Base-by-base conservation (phyloP, 345 rosid genomes). In the Durio zibethinus region DNA sequence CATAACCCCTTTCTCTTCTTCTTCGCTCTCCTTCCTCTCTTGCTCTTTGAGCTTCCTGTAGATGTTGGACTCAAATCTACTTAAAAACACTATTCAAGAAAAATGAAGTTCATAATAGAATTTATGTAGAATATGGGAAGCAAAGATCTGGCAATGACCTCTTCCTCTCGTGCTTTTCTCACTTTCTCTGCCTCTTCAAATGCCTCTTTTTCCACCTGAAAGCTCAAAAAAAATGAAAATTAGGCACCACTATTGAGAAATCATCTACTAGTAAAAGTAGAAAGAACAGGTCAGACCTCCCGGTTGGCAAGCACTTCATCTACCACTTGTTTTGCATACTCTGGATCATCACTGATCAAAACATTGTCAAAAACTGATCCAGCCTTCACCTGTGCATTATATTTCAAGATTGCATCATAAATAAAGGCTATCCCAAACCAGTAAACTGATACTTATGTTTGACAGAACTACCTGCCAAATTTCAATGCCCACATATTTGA, bases 11-110 rank as follows among this genome's bases (percentile, higher is more conserved):
- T 71, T 95, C 92, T 80, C 83, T 87, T 70, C 89, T 84, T 79
- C 97, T 88, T 81, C 84, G 93, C 84, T 95, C 99, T 10, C 97
- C 93, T 81, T 95, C 98, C 83, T 92, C 93, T 79, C 88, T 84
- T 7, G 98, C 93, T 83, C 83, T 86, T 76, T 79, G 80, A 72
- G 95, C 86, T 81, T 93, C 98, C 98, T 94, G 82, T 60, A 85
- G 15, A 62, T 33, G n/a, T 50, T 72, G 21, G 50, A 33, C 12
- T 7, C 12, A 7, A 73, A 56, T 36, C 1, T 70, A 73, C 3
- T 75, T 45, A 61, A 33, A 57, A 42, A 25, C 12, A 29, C 15
- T 21, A 50, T 35, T 35, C 76, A 56, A 38, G 76, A 18, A 75
- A 45, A 75, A 29, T 21, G 4, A 64, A 52, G 36, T 36, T 63